These are phyloP conservation scores for Flaveria robusta DNA, from an alignment of 129 eudicot species.

Conservation along the genomic window DNA sequence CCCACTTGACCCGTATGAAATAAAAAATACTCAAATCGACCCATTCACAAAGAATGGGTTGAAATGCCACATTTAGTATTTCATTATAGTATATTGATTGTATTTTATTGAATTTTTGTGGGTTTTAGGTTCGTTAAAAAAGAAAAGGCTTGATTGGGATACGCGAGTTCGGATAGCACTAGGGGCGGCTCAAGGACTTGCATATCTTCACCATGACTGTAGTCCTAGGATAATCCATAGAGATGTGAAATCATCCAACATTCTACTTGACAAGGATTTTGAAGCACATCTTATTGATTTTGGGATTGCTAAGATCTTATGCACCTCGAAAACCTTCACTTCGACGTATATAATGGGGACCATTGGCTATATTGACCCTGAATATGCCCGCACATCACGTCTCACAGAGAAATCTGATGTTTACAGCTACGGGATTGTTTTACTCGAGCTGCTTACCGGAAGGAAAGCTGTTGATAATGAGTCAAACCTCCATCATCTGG, in stretches of 20 bases:
- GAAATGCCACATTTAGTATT: background rate
- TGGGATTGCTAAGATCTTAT: slow-evolving; percentile 91
- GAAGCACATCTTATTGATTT: slow-evolving; percentile 98
- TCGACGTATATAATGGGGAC: slow-evolving; percentile 96
- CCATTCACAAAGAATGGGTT: background rate
- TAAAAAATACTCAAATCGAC: background rate
- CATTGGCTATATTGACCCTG: slow-evolving; percentile 96
- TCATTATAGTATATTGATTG: background rate
- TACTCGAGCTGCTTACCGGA: slow-evolving; percentile 90
- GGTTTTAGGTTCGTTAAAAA: slow-evolving; percentile 66
- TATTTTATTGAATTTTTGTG: slow-evolving; percentile 10
- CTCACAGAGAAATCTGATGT: slow-evolving; percentile 98
- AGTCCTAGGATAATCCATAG: slow-evolving; percentile 97
- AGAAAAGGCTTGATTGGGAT: slow-evolving; percentile 90
- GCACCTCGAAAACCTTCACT: slow-evolving; percentile 76
- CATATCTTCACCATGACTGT: slow-evolving; percentile 97
- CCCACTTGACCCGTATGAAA: background rate
- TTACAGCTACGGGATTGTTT: slow-evolving; percentile 89
- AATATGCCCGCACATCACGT: slow-evolving; percentile 96
- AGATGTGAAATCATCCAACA: slow-evolving; percentile 95
- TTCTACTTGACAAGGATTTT: slow-evolving; percentile 76
- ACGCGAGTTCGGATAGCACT: slow-evolving; percentile 81
- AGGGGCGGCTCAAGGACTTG: slow-evolving; percentile 96
- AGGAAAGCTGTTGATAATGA: slow-evolving; percentile 95
- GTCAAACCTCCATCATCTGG: slow-evolving; percentile 95